These are phyloP conservation scores for Mucor mucedo DNA, from an alignment of 371 early-diverging fungal genomes.

Conservation along the genomic window DNA sequence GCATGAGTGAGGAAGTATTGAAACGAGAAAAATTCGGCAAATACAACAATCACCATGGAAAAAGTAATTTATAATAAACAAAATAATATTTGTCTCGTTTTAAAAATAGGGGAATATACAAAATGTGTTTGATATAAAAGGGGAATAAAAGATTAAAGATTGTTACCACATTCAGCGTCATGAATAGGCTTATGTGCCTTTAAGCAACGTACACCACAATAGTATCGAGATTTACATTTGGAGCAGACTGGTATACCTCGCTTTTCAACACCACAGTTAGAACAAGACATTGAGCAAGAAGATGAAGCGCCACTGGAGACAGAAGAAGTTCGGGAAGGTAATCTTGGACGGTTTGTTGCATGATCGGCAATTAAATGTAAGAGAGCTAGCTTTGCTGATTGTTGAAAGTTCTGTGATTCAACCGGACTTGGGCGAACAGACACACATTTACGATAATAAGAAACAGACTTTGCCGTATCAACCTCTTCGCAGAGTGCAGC, in stretches of 20 bases:
- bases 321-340: conserved; percentile 38
- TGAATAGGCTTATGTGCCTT: conserved; percentile 35
- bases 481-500: conserved; percentile 27
- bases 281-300: conserved; percentile 31
- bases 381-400: conserved; percentile 28
- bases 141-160: not conserved
- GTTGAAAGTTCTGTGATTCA: conserved; percentile 24
- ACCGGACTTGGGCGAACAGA: conserved; percentile 27
- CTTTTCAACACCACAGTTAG: conserved; percentile 49
- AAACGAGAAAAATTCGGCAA: conserved; percentile 3
- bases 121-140: not conserved
- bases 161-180: conserved; percentile 22
- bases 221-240: conserved; percentile 39
- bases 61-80: not conserved
- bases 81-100: not conserved
- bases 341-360: conserved; percentile 12
- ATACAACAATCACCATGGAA: not conserved
- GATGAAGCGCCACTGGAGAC: conserved; percentile 31
- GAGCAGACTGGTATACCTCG: conserved; percentile 53
- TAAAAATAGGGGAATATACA: conserved; percentile 6
- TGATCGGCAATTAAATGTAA: conserved; percentile 25
- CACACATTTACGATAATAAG: conserved; percentile 39
- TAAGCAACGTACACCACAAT: conserved; percentile 44
- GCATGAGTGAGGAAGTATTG: conserved; percentile 21
- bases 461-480: conserved; percentile 30